Base-by-base conservation (phyloP, 2,329 filamentous ascomycete genomes). In the Botryotinia globosa region DNA sequence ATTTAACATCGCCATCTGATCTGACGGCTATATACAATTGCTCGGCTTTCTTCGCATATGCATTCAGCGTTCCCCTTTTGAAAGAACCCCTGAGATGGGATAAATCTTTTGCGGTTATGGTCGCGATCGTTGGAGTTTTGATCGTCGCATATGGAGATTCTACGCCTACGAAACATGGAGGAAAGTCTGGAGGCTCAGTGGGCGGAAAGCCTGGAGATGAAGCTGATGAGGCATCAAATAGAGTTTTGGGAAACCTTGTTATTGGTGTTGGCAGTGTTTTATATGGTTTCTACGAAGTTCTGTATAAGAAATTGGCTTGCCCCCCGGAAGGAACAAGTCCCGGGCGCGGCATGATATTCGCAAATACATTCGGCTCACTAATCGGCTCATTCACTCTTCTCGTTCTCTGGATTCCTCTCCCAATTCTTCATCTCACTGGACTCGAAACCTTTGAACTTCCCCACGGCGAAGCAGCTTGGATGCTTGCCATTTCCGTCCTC, bases 21-120 rank as follows among this genome's bases (percentile, higher is more conserved):
- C 84, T 99, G 78, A 99, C 96, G 0, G 96, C 96, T 71, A 99
- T 99, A 78, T 99, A 99, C 87, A 99, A 99, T 84, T 99, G 96
- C 86, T 97, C 93, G 70, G 95, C 96, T 73, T 99, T 99, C 83
- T 99, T 99, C 82, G 96, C 96, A 66, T 99, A 99, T 81, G 95
- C 93, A 20, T 99, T 99, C 81, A 97, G 93, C 63, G 94, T 99
- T 62, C 94, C 94, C 1, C 83, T 99, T 29, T 86, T 99, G 3
- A 90, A 92, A 73, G 96, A 99, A 82, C 93, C 92, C 76, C 83
- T 98, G 20, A 90, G 93, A 34, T 83, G 91, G 54, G 93, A 93
- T 83, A 99, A 99, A 84, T 90, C 94, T 42, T 81, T 97, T 68
- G 93, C 95, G 6, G 96, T 99, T 1, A 86, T 89, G 18, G 88